Evolutionary conservation across 2,329 filamentous ascomycete genomes (phyloP).

Genomic region (Fusarium albosuccineum): DNA sequence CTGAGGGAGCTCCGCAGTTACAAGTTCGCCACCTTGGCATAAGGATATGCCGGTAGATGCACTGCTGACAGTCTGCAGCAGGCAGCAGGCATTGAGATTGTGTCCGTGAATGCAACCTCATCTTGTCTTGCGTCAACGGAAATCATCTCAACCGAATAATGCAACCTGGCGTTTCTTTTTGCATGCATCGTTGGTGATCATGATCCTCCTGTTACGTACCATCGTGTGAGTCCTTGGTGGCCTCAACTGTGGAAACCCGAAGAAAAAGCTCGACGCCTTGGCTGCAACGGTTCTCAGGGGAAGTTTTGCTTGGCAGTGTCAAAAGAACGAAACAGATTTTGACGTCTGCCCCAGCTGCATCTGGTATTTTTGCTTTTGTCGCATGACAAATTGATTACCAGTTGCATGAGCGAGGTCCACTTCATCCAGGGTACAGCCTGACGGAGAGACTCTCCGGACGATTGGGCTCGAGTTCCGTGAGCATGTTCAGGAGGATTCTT

Average conservation of each 20-base stretch:
- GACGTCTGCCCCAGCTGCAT: not conserved
- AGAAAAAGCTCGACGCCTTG: not conserved
- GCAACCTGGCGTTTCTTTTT: not conserved
- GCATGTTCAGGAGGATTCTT: not conserved
- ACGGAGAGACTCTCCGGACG: not conserved
- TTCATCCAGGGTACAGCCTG: not conserved
- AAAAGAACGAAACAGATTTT: not conserved
- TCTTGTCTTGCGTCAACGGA: not conserved
- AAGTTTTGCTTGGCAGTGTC: not conserved
- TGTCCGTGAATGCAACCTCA: not conserved
- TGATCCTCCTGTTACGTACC: not conserved
- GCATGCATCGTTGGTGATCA: not conserved
- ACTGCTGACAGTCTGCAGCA: not conserved
- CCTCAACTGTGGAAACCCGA: not conserved
- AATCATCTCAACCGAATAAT: not conserved
- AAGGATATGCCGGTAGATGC: conserved; percentile 1
- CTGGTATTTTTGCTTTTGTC: conserved; percentile 7
- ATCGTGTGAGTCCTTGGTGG: not conserved
- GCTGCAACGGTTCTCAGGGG: conserved; percentile 7
- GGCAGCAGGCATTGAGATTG: not conserved
- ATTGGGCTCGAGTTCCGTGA: not conserved
- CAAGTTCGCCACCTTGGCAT: conserved; percentile 2
- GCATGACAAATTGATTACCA: not conserved
- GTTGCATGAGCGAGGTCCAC: conserved; percentile 9
- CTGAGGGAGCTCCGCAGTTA: not conserved